Evolutionary conservation across 2,329 filamentous ascomycete species (phyloP).

Genomic region (Alternaria dauci): DNA sequence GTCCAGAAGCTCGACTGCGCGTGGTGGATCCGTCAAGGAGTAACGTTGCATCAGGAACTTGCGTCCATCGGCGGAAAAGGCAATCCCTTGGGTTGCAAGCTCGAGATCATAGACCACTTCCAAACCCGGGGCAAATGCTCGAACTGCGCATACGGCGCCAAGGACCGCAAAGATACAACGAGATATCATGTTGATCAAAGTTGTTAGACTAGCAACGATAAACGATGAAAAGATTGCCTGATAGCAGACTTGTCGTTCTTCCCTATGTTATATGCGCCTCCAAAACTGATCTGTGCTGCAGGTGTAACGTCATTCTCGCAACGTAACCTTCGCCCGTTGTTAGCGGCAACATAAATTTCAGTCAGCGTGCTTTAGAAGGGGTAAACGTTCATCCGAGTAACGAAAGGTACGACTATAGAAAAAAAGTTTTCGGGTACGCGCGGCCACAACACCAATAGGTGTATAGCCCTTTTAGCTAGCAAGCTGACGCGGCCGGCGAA

Average conservation of each 20-base stretch:
- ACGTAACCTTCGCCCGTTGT: not conserved
- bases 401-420: too few relatives aligned
- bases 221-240: too few relatives aligned
- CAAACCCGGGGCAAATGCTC: not conserved
- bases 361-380: too few relatives aligned
- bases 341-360: not conserved
- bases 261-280: not conserved
- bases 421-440: too few relatives aligned
- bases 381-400: too few relatives aligned
- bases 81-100: not conserved
- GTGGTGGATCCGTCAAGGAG: not conserved
- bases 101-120: not conserved
- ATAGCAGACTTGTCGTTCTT: too few relatives aligned
- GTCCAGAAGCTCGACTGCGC: not conserved
- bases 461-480: too few relatives aligned
- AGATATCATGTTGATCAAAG: too few relatives aligned
- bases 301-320: not conserved
- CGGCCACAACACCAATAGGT: too few relatives aligned
- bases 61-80: not conserved
- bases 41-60: not conserved
- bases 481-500: too few relatives aligned
- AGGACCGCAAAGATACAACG: not conserved
- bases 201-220: too few relatives aligned
- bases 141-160: not conserved
- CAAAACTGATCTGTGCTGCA: too few relatives aligned